Percentiles rank a stretch among this genome's conserved stretches.
Evolutionary conservation across 2,329 filamentous ascomycete genomes (phyloP).

Genomic region (Cladophialophora psammophila): DNA sequence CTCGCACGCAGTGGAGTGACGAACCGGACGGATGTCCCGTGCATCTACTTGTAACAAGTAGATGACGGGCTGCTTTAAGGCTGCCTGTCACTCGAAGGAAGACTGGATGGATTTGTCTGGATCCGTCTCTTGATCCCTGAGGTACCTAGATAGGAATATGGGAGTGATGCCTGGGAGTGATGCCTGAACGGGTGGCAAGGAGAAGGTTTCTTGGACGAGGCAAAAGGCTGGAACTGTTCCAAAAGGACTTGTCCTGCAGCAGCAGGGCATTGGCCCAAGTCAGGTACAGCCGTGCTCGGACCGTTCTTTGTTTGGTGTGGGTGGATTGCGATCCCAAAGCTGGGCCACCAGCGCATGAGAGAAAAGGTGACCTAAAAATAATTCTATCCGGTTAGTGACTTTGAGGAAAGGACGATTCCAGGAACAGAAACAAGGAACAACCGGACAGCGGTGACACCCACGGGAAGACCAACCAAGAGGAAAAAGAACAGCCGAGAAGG

Average conservation of each 20-base stretch:
- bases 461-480: background rate
- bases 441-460: background rate
- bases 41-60: background rate
- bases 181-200: background rate
- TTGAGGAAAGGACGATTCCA: background rate
- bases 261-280: slow-evolving; percentile 1
- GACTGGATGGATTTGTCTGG: background rate
- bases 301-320: background rate
- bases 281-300: slow-evolving; percentile 7
- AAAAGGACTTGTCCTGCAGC: background rate
- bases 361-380: background rate
- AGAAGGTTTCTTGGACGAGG: background rate
- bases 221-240: background rate
- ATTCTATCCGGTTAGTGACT: background rate
- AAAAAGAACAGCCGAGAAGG: background rate
- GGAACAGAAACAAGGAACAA: background rate
- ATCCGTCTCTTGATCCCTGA: background rate
- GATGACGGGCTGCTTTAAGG: too few species aligned
- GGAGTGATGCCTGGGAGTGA: background rate
- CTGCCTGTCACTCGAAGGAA: background rate
- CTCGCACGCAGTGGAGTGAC: background rate
- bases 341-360: slow-evolving; percentile 2
- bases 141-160: background rate
- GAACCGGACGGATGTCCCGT: background rate
- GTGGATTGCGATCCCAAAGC: background rate